Evolutionary conservation across 495 filamentous ascomycete genomes (phyloP).

Genomic region (Aspergillus ellipticus): DNA sequence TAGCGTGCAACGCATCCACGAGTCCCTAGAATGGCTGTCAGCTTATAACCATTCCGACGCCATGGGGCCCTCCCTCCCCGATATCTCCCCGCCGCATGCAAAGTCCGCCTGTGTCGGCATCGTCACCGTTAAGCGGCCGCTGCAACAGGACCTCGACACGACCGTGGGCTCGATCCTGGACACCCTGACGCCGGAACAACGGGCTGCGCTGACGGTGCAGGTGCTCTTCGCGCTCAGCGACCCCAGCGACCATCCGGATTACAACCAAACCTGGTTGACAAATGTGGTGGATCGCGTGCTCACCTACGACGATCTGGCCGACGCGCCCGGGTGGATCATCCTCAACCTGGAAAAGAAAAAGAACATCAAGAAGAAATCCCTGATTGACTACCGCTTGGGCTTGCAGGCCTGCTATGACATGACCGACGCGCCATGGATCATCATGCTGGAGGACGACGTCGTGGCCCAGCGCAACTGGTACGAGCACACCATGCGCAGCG

Average conservation of each 20-base stretch:
- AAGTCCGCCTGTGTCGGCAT: constrained; percentile 32
- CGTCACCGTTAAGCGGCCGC: constrained; percentile 32
- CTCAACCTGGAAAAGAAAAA: constrained; percentile 26
- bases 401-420: constrained; percentile 42
- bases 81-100: not conserved
- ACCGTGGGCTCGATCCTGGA: constrained; percentile 51
- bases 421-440: constrained; percentile 40
- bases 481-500: constrained; percentile 34
- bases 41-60: constrained; percentile 15
- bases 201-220: constrained; percentile 43
- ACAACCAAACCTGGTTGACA: constrained; percentile 45
- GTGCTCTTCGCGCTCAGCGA: constrained; percentile 51
- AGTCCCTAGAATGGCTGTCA: constrained; percentile 18
- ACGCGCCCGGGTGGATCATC: constrained; percentile 11
- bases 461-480: constrained; percentile 52
- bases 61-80: not conserved
- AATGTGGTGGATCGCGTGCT: constrained; percentile 29
- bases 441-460: constrained; percentile 55
- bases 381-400: constrained; percentile 49
- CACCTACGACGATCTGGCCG: constrained; percentile 17
- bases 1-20: constrained; percentile 19
- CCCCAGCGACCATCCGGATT: constrained; percentile 46
- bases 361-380: constrained; percentile 36
- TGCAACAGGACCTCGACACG: constrained; percentile 42
- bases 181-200: constrained; percentile 43